A percentile compares a stretch with the other conserved stretches of the same genome.
Conservation (phyloP, 192 early-diverging fungal genomes). For the Chytriomyces confervae region DNA sequence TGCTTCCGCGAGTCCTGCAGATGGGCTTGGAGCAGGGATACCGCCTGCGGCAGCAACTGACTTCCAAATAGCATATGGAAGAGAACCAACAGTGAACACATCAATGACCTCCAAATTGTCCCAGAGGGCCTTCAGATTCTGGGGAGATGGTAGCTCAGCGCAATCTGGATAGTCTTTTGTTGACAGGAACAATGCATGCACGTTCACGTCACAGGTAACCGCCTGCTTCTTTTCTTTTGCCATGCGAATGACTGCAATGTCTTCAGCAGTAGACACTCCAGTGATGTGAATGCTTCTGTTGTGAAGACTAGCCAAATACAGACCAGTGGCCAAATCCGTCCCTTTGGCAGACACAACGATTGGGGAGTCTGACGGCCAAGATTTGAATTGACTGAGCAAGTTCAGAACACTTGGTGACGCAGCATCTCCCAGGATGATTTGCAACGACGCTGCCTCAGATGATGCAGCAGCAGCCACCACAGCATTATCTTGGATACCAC, state of each 20-base stretch:
- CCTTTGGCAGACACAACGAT: constrained; percentile 87
- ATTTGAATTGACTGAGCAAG: constrained; percentile 74
- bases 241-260: constrained; percentile 84
- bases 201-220: constrained; percentile 94
- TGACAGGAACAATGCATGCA: constrained; percentile 83
- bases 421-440: constrained; percentile 65
- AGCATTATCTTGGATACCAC: constrained; percentile 72
- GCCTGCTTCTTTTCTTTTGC: constrained; percentile 83
- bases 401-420: constrained; percentile 56
- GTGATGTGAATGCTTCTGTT: constrained; percentile 87
- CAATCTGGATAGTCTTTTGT: constrained; percentile 44
- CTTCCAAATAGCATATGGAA: constrained; percentile 67
- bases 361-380: constrained; percentile 77
- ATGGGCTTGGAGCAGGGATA: constrained; percentile 30
- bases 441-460: constrained; percentile 57
- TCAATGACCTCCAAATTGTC: constrained; percentile 76
- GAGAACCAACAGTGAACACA: constrained; percentile 85
- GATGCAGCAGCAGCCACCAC: constrained; percentile 50
- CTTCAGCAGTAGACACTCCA: constrained; percentile 77
- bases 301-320: constrained; percentile 86
- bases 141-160: constrained; percentile 39
- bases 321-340: constrained; percentile 83
- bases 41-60: constrained; percentile 41
- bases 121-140: constrained; percentile 85
- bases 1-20: constrained; percentile 68